Percentiles rank a stretch among this genome's conserved stretches.
phyloP scores from a whole-genome alignment of 2,329 filamentous ascomycete species.

The Colletotrichum sp. region DNA sequence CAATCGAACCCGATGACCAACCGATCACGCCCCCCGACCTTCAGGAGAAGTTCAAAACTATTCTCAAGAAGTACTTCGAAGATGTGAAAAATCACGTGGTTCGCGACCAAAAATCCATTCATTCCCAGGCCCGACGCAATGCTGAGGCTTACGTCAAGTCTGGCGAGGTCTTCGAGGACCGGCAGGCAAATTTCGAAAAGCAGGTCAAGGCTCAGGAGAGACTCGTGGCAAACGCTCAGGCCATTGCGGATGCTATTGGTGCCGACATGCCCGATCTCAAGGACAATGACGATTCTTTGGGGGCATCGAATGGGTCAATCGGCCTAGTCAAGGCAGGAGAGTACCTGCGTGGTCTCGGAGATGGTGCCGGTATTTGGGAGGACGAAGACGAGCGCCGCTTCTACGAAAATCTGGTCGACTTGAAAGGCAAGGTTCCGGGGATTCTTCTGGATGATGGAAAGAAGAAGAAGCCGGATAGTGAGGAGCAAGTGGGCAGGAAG shows the following conservation, averaged over 20 bases:
- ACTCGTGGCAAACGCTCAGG: constrained; percentile 86
- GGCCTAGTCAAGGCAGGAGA: constrained; percentile 94
- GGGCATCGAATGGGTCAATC: constrained; percentile 76
- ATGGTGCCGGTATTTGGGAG: constrained; percentile 96
- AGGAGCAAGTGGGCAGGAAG: constrained; percentile 85
- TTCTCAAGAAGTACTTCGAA: constrained; percentile 88
- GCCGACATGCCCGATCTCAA: constrained; percentile 93
- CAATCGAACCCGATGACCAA: constrained; percentile 56
- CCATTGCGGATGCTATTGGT: constrained; percentile 85
- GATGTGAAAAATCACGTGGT: constrained; percentile 89
- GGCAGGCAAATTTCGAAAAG: constrained; percentile 94
- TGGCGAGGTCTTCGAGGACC: constrained; percentile 96
- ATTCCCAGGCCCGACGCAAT: constrained; percentile 88
- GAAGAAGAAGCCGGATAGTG: constrained; percentile 85
- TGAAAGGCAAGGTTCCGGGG: constrained; percentile 93
- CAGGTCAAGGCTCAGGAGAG: constrained; percentile 92
- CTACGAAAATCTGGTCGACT: constrained; percentile 94
- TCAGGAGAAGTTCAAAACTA: constrained; percentile 84
- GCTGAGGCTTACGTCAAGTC: constrained; percentile 98
- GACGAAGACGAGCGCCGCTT: constrained; percentile 98
- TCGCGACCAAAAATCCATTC: constrained; percentile 90
- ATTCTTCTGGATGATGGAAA: constrained; percentile 93
- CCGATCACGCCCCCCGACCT: constrained; percentile 79
- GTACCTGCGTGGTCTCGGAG: constrained; percentile 87
- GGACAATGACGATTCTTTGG: constrained; percentile 75